Base-by-base conservation (phyloP, 441 rosid species). In the Syzygium malaccense region DNA sequence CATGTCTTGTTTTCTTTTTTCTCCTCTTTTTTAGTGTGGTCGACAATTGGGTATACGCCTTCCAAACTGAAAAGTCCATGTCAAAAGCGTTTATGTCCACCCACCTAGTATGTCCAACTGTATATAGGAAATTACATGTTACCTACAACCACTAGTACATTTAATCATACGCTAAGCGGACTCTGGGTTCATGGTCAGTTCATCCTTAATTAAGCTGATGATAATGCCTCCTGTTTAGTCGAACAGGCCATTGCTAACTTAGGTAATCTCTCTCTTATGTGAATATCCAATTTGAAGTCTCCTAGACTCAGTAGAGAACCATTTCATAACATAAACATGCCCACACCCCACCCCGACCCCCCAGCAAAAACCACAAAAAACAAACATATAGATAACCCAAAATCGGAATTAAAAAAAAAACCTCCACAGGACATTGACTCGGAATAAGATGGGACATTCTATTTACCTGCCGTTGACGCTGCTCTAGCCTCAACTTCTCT, bases 401-500 rank as follows among this genome's bases (percentile, higher is more conserved):
- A 75, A 75, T 41, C 18, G 8, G 51, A 75, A 75, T 75, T 75
- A 41, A 75, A 48, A 75, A 23, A 23, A 6, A 75, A 41, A 37
- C 33, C 32, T n/a, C 60, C 10, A 75, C n/a, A 41, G 51, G 83
- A 41, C 26, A 23, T 75, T 75, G 83, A 75, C 83, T 41, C 23
- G 23, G 49, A 48, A 75, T 71, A 37, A 3, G 51, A 71, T 75
- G 53, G 83, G 75, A 25, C 12, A 48, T n/a, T 18, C 64, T 23
- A 86, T 15, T 87, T 90, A 95, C 98, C 97, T 94, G 98, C 78
- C 97, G 95, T 55, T 96, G 99, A 41, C 97, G 94, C 91, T 96
- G 97, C 90, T 96, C 99, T 87, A 96, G 92, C 75, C 99, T 92
- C 91, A 95, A 87, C 92, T 96, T 96, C 94, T 96, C 99, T 53